phyloP scores from a whole-genome alignment of 768 basidiomycete species.

The Termitomyces heimii region DNA sequence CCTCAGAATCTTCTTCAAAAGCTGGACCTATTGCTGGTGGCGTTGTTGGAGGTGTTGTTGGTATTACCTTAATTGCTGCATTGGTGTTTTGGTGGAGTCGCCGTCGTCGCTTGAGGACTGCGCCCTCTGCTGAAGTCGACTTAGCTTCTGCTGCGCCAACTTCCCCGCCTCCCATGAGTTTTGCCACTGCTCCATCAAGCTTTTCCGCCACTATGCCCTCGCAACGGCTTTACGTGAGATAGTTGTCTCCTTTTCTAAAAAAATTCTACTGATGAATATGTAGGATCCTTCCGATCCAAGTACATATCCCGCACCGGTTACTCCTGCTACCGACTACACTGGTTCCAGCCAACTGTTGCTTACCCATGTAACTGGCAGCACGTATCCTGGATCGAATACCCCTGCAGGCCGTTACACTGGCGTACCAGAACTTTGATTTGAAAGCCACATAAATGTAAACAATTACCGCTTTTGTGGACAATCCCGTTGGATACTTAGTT shows the following conservation, averaged over 20 bases:
- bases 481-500: background rate
- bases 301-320: slow-evolving; percentile 28
- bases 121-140: slow-evolving; percentile 16
- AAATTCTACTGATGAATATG: background rate
- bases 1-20: slow-evolving; percentile 15
- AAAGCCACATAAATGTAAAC: background rate
- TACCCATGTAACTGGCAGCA: slow-evolving; percentile 15
- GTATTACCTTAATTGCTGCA: slow-evolving; percentile 35
- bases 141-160: slow-evolving; percentile 8
- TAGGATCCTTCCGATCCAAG: slow-evolving; percentile 36
- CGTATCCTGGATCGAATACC: slow-evolving; percentile 5
- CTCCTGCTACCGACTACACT: slow-evolving; percentile 4
- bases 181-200: slow-evolving; percentile 4
- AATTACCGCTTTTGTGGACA: background rate
- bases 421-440: slow-evolving; percentile 22
- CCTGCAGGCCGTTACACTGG: slow-evolving; percentile 23
- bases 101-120: slow-evolving; percentile 16
- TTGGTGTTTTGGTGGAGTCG: slow-evolving; percentile 22
- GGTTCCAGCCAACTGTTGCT: slow-evolving; percentile 10
- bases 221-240: slow-evolving; percentile 34
- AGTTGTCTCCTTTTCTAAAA: background rate
- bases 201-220: slow-evolving; percentile 15
- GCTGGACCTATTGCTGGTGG: slow-evolving; percentile 60
- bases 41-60: slow-evolving; percentile 50
- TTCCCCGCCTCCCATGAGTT: slow-evolving; percentile 12